Evolutionary conservation across 148 eudicot genomes (phyloP), one percentile per base, ranked within the genome.

Genomic region (Arctostaphylos glauca): DNA sequence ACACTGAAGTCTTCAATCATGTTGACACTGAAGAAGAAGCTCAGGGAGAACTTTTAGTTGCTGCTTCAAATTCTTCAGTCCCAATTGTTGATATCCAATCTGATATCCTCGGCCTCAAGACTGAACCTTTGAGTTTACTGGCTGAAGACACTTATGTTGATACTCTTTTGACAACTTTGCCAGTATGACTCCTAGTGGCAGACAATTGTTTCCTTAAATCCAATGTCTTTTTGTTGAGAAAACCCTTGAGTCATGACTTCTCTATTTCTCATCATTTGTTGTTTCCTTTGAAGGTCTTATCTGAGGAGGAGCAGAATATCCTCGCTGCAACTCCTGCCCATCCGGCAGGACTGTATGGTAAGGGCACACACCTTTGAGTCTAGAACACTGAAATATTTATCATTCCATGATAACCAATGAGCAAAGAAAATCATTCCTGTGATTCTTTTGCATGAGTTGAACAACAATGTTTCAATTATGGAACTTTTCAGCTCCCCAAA

Each of bases 261-360:
- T 58, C 67, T 25, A 60, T 59, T 50, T 14, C 53, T 85, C 60
- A 18, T 38, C 54, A 59, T 59, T 60, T 47, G 70, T 23, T 74
- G 74, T 66, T 80, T 72, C 60, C 54, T 58, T 85, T 73, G 8
- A 68, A 90, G 98, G 97, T 95, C 81, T 85, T 95, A 81, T 78
- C 98, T 2, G 90, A 93, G 87, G 97, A 92, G 82, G 93, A 95
- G 82, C 98, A 93, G 82, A 86, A 85, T 85, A 78, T 80, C 38
- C 92, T 95, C 86, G 95, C 98, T 84, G 94, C 97, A 85, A 90
- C 92, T 79, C 98, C 98, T 73, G 97, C 97, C 19, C 98, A 95
- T 92, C 95, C 98, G 70, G 93, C 95, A 59, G 98, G 93, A 72
- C 85, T 95, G 81, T 91, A 89, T 86, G 98, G 98, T 93, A 85